These are phyloP conservation scores for Colletotrichum sp. DNA, from an alignment of 2,329 filamentous ascomycete species.

Conservation along the genomic window DNA sequence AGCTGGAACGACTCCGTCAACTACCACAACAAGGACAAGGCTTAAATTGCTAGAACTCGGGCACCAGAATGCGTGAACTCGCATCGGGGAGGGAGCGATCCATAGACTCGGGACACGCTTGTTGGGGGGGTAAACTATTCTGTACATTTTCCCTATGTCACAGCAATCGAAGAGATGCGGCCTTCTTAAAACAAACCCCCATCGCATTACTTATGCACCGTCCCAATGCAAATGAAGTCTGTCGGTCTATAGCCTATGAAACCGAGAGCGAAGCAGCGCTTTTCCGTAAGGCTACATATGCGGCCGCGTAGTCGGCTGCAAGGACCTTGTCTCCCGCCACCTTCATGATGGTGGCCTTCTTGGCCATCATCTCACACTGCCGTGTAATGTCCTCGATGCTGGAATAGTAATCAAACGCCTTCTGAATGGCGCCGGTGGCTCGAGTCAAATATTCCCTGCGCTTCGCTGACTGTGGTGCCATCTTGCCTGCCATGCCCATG, in stretches of 20 bases:
- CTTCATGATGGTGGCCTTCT: constrained; percentile 80
- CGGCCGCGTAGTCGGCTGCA: constrained; percentile 71
- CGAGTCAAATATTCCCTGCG: constrained; percentile 62
- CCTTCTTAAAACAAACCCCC: background rate
- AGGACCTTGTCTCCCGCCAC: constrained; percentile 67
- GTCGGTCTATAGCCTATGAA: background rate
- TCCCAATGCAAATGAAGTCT: background rate
- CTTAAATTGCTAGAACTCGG: constrained; percentile 25
- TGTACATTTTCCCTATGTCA: constrained; percentile 32
- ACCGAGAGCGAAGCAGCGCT: constrained; percentile 16
- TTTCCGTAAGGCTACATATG: constrained; percentile 64
- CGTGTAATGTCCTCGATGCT: constrained; percentile 71
- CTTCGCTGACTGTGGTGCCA: constrained; percentile 44
- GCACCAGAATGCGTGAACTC: background rate
- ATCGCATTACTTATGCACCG: background rate
- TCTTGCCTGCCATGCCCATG: constrained; percentile 75
- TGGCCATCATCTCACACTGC: constrained; percentile 80
- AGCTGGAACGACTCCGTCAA: constrained; percentile 97
- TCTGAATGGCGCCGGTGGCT: constrained; percentile 66
- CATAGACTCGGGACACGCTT: constrained; percentile 16
- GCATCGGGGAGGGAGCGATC: constrained; percentile 5
- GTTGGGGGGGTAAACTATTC: constrained; percentile 18
- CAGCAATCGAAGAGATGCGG: constrained; percentile 16
- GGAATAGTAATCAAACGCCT: constrained; percentile 68
- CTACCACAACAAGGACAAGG: constrained; percentile 94